A percentile compares a stretch with the other conserved stretches of the same genome.
Evolutionary conservation across 2,329 filamentous ascomycete genomes (phyloP).

Genomic region (Aspergillus aculeatinus): DNA sequence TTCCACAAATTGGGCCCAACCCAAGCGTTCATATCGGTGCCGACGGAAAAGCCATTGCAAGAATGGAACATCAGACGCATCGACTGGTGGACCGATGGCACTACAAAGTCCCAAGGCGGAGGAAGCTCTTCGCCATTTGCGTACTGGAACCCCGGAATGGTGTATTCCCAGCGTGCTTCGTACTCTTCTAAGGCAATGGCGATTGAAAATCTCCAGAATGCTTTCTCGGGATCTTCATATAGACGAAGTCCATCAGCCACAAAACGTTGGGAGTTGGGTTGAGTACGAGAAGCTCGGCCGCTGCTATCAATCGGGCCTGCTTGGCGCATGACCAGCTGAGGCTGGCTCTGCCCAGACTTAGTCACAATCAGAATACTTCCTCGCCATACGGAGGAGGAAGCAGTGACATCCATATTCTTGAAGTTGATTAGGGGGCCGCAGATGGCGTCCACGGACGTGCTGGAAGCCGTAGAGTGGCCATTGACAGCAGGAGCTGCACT

Average conservation of each 20-base stretch:
- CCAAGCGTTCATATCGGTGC: constrained; percentile 63
- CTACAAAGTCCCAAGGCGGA: constrained; percentile 53
- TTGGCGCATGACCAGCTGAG: constrained; percentile 54
- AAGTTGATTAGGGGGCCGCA: constrained; percentile 52
- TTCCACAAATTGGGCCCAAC: constrained; percentile 63
- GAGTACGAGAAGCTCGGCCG: constrained; percentile 16
- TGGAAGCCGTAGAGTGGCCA: constrained; percentile 21
- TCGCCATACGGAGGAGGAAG: constrained; percentile 59
- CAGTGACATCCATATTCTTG: constrained; percentile 45
- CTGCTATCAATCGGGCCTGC: constrained; percentile 32
- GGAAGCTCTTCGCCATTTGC: constrained; percentile 56
- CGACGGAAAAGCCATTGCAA: constrained; percentile 67
- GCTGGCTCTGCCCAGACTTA: constrained; percentile 64
- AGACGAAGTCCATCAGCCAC: constrained; percentile 54
- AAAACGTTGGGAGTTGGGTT: constrained; percentile 20
- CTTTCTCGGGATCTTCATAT: constrained; percentile 59
- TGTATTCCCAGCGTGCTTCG: constrained; percentile 79
- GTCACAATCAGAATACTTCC: constrained; percentile 85
- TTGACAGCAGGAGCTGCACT: constrained; percentile 21
- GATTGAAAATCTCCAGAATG: constrained; percentile 60
- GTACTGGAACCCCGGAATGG: constrained; percentile 65
- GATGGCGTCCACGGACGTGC: constrained; percentile 41
- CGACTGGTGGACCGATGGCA: constrained; percentile 60
- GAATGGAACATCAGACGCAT: constrained; percentile 71
- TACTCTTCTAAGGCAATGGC: constrained; percentile 66